Percentiles rank a stretch among this genome's conserved stretches.
Conservation (phyloP, 192 early-diverging fungal species). For the Backusella tuberculispora region DNA sequence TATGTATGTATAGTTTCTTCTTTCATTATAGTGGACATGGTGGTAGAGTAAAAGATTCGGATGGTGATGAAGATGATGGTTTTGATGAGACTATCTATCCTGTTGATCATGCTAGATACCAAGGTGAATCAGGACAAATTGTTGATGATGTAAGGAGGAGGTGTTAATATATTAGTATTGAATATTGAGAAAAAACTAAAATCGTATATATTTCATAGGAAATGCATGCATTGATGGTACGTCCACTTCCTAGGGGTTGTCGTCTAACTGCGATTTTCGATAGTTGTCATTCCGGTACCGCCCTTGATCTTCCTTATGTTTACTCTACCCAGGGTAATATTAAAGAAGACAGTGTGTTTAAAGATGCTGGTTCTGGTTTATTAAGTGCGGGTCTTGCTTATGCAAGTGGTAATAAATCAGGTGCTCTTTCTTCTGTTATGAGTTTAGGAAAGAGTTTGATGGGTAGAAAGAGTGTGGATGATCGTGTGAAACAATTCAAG, state of each 20-base stretch:
- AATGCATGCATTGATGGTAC: slow-evolving; percentile 79
- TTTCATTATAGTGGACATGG: slow-evolving; percentile 87
- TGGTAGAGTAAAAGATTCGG: slow-evolving; percentile 53
- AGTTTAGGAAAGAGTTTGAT: slow-evolving; percentile 53
- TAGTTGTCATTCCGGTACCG: slow-evolving; percentile 85
- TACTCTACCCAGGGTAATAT: slow-evolving; percentile 70
- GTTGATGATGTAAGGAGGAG: slow-evolving; percentile 61
- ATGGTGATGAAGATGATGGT: slow-evolving; percentile 80
- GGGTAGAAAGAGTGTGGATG: slow-evolving; percentile 38
- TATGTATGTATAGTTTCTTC: slow-evolving; percentile 58
- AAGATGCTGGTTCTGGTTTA: slow-evolving; percentile 48
- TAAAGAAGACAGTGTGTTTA: slow-evolving; percentile 52
- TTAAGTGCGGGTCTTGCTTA: slow-evolving; percentile 55
- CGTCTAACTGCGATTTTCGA: slow-evolving; percentile 85
- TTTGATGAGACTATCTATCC: slow-evolving; percentile 82
- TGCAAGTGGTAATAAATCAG: slow-evolving; percentile 48
- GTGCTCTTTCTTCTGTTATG: slow-evolving; percentile 43
- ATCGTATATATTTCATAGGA: too few species aligned
- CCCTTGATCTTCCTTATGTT: slow-evolving; percentile 78
- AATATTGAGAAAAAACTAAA: too few species aligned
- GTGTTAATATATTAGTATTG: neutral
- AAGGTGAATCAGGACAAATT: slow-evolving; percentile 62
- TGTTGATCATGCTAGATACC: slow-evolving; percentile 55
- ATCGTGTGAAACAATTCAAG: slow-evolving; percentile 40
- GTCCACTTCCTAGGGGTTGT: slow-evolving; percentile 62